Evolutionary conservation across 73 alveolate genomes (phyloP).

Genomic region (Durusdinium trenchii): DNA sequence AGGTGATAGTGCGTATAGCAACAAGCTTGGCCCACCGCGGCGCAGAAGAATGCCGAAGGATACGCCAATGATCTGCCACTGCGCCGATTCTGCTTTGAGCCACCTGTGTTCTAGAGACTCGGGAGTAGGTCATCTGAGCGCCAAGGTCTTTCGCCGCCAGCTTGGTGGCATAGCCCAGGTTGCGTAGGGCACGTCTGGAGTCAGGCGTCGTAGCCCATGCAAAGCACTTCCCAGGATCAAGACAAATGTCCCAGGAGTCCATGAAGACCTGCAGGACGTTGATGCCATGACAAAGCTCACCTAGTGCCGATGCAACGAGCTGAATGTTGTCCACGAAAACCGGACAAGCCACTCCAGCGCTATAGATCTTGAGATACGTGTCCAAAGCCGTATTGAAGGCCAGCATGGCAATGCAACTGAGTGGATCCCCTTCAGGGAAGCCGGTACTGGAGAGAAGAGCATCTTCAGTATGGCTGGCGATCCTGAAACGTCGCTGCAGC

Average conservation of each 20-base stretch:
- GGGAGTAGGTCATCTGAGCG: neutral
- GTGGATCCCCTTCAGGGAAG: conserved; percentile 11
- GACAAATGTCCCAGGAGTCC: neutral
- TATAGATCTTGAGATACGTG: neutral
- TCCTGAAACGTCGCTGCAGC: neutral
- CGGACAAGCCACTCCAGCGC: neutral
- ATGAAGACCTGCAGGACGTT: neutral
- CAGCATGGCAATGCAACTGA: neutral
- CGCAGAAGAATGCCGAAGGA: neutral
- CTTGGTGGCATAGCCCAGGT: neutral
- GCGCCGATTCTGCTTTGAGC: neutral
- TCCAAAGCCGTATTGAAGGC: neutral
- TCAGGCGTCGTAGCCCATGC: neutral
- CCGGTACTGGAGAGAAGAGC: neutral
- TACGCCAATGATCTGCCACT: neutral
- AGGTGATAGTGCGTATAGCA: neutral
- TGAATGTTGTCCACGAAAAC: neutral
- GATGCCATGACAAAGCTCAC: neutral
- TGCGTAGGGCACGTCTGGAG: neutral
- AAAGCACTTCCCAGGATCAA: neutral
- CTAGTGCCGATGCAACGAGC: neutral
- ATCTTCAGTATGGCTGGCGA: neutral
- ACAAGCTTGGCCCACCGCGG: neutral
- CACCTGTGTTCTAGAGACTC: neutral
- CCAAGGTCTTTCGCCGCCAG: neutral